Evolutionary conservation across 371 early-diverging fungal genomes (phyloP), one percentile per base, ranked within the genome.

Genomic region (Actinomucor elegans): DNA sequence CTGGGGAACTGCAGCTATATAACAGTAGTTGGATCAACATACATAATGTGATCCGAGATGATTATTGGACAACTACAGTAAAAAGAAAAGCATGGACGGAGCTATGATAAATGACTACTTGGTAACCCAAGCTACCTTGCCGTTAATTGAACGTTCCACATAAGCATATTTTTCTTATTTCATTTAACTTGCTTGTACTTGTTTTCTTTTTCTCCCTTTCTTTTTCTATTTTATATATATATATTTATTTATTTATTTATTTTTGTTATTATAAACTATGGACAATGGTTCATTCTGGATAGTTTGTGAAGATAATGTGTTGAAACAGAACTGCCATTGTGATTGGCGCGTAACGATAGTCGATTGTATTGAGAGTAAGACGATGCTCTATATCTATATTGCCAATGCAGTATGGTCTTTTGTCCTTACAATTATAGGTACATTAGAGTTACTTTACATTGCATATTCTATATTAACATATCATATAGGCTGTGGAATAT

Each of bases 301-400:
- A 17, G 12, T 64, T 8, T 71, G 75, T 34, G 57, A 67, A 36
- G 55, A 50, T 12, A 38, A 50, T 17, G 33, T 41, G 2, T 43
- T 9, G 1, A n/a, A n/a, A n/a, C 17, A 64, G n/a, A 23, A 41
- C 10, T 68, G 69, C 42, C 68, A 74, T 40, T 74, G 75, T 38
- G 71, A 71, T 49, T 71, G 71, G 71, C 55, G 71, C 56, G 34
- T 71, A 15, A 59, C 53, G 7, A 47, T 68, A 6, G 37, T 48
- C 11, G 59, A 49, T 11, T 74, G 75, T n/a, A 41, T 40, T 3
- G 66, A 70, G 41, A 46, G 42, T 18, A 15, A 45, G 0, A 31
- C 55, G 2, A 54, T 71, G 47, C 31, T 48, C 20, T 51, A 45
- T 11, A 71, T 74, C 10, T 74, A 64, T 44, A 50, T 64, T 12